Base-by-base conservation (phyloP, 2,329 filamentous ascomycete genomes). In the Alternaria arbusti region DNA sequence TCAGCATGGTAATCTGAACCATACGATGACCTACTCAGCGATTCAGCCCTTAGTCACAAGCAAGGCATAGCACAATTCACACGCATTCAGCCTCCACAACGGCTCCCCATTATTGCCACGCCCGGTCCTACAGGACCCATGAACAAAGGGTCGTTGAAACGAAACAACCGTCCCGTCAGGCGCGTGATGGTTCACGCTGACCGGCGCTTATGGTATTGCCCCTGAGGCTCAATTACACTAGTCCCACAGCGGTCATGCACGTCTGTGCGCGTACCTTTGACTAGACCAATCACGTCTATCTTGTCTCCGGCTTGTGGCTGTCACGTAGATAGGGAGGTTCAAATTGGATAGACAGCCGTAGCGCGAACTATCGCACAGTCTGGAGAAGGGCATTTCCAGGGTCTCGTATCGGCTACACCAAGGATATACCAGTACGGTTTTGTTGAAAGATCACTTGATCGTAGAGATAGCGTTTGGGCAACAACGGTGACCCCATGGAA, bases 161-260 rank as follows among this genome's bases (percentile, higher is more conserved):
- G 62, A 74, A 70, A 64, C 66, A 69, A 61, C 68, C 59, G 65
- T 68, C 54, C 66, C 70, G 67, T 66, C 51, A 59, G 62, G 71
- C 71, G 73, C 68, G 70, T 61, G 68, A 67, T 70, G 64, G 65
- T 69, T 71, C 71, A 55, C 61, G 51, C 57, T 43, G 44, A 47
- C 26, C 64, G 64, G 71, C 70, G 71, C 72, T 72, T 73, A 73
- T 69, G 32, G 61, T 59, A 44, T 47, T 70, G 59, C 68, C 68
- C 68, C 68, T 70, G 71, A 68, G 64, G 66, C 63, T 75, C 70
- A 70, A 61, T 40, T 40, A 59, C 69, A 63, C 71, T 72, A 74
- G 70, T 68, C 71, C 70, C 68, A 67, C 70, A 67, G 64, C 65
- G 61, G 67, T 46, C 62, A 63, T 61, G 52, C 59, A 25, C 30